These are phyloP conservation scores for Thermothielavioides terrestris DNA, from an alignment of 495 filamentous ascomycete species.

Conservation along the genomic window DNA sequence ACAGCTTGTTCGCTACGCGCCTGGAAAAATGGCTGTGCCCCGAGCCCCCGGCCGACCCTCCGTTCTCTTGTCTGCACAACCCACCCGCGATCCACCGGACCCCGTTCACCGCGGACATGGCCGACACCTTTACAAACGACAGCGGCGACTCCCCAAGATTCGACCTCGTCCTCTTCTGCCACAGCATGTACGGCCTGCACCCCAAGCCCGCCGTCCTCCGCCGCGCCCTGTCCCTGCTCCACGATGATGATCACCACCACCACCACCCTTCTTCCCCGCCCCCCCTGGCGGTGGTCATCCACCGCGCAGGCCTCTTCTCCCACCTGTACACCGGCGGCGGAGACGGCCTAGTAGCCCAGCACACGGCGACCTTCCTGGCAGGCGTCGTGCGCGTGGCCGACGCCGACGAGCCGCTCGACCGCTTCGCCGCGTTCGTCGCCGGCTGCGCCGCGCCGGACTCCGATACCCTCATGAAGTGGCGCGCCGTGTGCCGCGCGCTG, in stretches of 20 bases:
- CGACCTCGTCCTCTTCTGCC: constrained; percentile 54
- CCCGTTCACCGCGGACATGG: constrained; percentile 35
- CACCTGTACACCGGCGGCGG: too few relatives aligned
- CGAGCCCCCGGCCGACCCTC: constrained; percentile 29
- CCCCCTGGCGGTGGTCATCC: constrained; percentile 51
- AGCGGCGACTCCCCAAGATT: constrained; percentile 31
- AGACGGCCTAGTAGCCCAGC: constrained; percentile 46
- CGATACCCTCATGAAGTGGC: constrained; percentile 37
- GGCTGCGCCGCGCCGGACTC: constrained; percentile 38
- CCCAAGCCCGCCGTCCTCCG: constrained; percentile 41
- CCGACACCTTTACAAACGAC: constrained; percentile 7
- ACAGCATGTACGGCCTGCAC: constrained; percentile 57
- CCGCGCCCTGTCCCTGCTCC: constrained; percentile 43
- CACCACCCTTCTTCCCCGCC: too few relatives aligned
- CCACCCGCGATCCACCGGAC: constrained; percentile 36
- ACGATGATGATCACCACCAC: too few relatives aligned
- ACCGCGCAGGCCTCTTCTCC: constrained; percentile 37
- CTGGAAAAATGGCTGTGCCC: constrained; percentile 42
- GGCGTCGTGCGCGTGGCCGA: constrained; percentile 39
- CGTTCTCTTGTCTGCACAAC: constrained; percentile 38
- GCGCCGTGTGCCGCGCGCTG: constrained; percentile 44
- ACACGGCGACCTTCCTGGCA: constrained; percentile 43
- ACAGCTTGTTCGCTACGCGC: constrained; percentile 38
- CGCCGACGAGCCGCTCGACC: constrained; percentile 43
- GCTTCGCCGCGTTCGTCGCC: constrained; percentile 46